These are phyloP conservation scores for Pythium phragmiticola DNA, from an alignment of 352 stramenopile genomes.

Conservation along the genomic window DNA sequence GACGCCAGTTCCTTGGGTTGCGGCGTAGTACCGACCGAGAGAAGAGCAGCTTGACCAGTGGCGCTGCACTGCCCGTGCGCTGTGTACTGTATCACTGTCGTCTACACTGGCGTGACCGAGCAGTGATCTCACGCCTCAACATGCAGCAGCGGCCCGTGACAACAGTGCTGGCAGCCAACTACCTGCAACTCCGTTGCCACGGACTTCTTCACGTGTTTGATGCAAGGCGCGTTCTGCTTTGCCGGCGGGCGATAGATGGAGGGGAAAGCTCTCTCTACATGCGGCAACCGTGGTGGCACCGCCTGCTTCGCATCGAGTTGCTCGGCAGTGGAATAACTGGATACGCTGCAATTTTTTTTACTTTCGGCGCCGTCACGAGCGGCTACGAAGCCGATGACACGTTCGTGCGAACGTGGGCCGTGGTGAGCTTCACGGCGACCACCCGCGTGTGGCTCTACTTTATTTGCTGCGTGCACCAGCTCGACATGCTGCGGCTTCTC, in stretches of 20 bases:
- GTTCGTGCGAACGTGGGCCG: neutral
- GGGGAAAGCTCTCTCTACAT: no score
- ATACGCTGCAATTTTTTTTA: neutral
- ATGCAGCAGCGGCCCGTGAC: neutral
- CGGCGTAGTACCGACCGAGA: neutral
- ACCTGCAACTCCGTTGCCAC: conserved; percentile 2
- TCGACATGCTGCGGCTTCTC: conserved; percentile 12
- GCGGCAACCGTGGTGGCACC: neutral
- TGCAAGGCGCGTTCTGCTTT: neutral
- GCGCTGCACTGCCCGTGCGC: neutral
- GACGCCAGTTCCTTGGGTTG: neutral
- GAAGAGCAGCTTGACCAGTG: no score
- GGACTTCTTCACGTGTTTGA: conserved; percentile 2
- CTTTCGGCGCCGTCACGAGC: neutral
- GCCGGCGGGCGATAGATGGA: no score
- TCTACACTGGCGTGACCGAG: neutral
- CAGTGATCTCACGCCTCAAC: neutral
- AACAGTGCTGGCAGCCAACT: neutral
- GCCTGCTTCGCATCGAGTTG: neutral
- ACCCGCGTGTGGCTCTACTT: neutral
- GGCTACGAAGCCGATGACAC: neutral
- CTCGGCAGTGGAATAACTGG: neutral
- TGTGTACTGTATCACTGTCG: neutral
- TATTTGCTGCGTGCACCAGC: conserved; percentile 11
- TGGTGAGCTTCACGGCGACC: neutral